Evolutionary conservation across 768 basidiomycete genomes (phyloP), one percentile per base, ranked within the genome.

Genomic region (Pisolithus marmoratus): DNA sequence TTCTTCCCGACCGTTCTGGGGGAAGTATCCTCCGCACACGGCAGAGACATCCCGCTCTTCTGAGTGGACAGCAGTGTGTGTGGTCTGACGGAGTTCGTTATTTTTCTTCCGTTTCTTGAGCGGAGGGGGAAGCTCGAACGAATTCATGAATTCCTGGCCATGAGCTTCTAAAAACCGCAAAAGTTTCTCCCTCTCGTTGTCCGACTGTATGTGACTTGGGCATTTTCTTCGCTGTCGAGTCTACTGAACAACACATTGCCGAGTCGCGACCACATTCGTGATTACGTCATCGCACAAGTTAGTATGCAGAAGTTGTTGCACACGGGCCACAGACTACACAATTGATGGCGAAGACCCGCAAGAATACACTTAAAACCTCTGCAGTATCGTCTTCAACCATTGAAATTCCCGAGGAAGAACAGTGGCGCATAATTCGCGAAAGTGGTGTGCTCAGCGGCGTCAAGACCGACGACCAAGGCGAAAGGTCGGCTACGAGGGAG

Each of bases 381-480:
- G 34, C 55, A 24, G 52, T 15, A 24, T 53, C 57, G 27, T 57
- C 53, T 50, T 59, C 59, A 49, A 47, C 59, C n/a, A 53, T 78
- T 41, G 76, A 83, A 36, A 82, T 91, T 36, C 63, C 86, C 4
- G 82, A 87, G 61, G 81, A 85, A 2, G 89, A 91, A 63, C 81
- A 90, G 74, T 85, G 84, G 86, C 79, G 87, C 12, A 66, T 91
- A 36, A 78, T 90, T 58, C 78, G 80, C 9, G 74, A 88, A 55
- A 77, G 81, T 14, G 86, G 85, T 17, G 66, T 85, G 46, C 70
- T 86, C 14, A 70, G 76, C 48, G 69, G 71, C 52, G 52, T 70
- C 55, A 55, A 57, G 49, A 38, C 61, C 5, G 52, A 52, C 5
- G 52, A 52, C 50, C 46, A 51, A 42, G 37, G 27, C 45, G 38